These are phyloP conservation scores for Trypanosoma melophagium DNA, from an alignment of 208 protist species.

Conservation along the genomic window DNA sequence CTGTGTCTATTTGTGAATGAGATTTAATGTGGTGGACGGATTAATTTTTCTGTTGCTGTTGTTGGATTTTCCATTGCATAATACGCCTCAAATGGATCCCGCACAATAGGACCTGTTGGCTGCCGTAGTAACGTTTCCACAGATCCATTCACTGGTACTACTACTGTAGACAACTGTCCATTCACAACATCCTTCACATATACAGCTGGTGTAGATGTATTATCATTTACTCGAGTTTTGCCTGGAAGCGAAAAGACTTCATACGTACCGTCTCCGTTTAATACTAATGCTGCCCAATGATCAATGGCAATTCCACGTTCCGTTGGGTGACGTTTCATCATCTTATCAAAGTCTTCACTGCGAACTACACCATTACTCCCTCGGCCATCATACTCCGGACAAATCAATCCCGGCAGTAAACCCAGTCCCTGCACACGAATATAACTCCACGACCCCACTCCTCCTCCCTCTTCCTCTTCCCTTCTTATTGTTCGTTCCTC, in stretches of 20 bases:
- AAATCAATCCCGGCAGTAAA: constrained; percentile 82
- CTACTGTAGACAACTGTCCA: constrained; percentile 28
- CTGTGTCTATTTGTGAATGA: too few relatives aligned
- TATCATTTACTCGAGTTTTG: constrained; percentile 37
- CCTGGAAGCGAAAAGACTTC: constrained; percentile 56
- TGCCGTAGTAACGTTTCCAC: constrained; percentile 53
- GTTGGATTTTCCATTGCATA: constrained; percentile 85
- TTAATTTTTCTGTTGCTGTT: constrained; percentile 48
- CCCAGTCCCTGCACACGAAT: constrained; percentile 83
- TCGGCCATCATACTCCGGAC: constrained; percentile 79
- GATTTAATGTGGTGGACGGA: constrained; percentile 21
- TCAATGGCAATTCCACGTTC: constrained; percentile 88
- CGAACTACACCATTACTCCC: constrained; percentile 74
- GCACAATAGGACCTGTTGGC: constrained; percentile 59
- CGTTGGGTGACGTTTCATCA: constrained; percentile 86
- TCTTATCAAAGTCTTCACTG: constrained; percentile 76
- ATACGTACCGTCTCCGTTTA: constrained; percentile 72
- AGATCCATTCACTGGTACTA: constrained; percentile 30
- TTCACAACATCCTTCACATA: constrained; percentile 74
- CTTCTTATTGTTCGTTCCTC: not conserved
- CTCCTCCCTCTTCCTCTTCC: not conserved
- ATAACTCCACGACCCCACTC: constrained; percentile 58
- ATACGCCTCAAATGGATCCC: constrained; percentile 82
- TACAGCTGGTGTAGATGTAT: constrained; percentile 34
- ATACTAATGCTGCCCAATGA: constrained; percentile 79